Base-by-base conservation (phyloP, 2,329 filamentous ascomycete genomes). In the Endoconidiophora polonica region DNA sequence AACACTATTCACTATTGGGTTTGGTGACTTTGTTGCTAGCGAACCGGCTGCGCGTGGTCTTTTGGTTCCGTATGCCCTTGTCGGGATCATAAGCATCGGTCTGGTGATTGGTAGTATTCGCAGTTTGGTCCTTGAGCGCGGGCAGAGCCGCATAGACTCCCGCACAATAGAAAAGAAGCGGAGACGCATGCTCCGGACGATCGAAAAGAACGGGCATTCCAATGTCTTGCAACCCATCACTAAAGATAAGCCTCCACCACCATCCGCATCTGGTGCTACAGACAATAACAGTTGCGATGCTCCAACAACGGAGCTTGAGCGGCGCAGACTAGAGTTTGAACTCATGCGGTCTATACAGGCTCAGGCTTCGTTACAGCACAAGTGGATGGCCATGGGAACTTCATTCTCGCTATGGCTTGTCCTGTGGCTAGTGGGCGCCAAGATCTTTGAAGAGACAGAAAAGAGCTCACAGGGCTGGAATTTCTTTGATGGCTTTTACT, bases 401-500 rank as follows among this genome's bases (percentile, higher is more conserved):
- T 91, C 85, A 0, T 65, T 79, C 0, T 65, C 72, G 5, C 76
- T 77, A 0, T 93, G 87, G 68, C 65, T 80, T 0, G 63, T 82
- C 0, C 71, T 95, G 7, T 94, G 88, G 87, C 77, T 86, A 33
- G 66, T 83, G 0, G 88, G 88, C 2, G 86, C 86, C 2, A 68
- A 79, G 12, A 73, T 91, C 7, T 94, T 95, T 55, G 65, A 71
- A 57, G 59, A 59, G 9, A 68, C 64, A 48, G 77, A 81, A 59
- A 50, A 59, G 14, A 59, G 61, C 0, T 77, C 76, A 46, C 76
- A 81, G 56, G 55, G 60, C 2, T 81, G 86, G 77, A 71, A 65
- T 1, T 95, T 94, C 59, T 94, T 90, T 57, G 69, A 87, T 51
- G 75, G 79, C 0, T 71, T 95, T 41, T 94, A 94, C 64, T 93